Percentiles rank a stretch among this genome's conserved stretches.
phyloP scores from a whole-genome alignment of 306 rosid genomes.

The Dalbergia cochinchinensis region DNA sequence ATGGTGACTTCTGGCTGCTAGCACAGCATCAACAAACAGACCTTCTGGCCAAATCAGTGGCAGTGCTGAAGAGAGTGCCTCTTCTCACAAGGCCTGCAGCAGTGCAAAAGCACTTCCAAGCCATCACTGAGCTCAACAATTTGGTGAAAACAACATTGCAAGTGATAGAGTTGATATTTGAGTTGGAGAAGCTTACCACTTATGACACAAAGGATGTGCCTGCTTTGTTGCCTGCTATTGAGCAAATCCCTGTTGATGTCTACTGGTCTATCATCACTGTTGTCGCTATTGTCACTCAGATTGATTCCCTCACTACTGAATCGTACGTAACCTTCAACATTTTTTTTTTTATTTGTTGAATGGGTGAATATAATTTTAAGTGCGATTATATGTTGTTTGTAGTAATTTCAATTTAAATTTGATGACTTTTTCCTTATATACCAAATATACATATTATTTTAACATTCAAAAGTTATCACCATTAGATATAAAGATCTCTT shows the following conservation, averaged over 20 bases:
- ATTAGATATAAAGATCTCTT: too few species aligned
- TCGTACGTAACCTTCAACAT: slow-evolving; percentile 31
- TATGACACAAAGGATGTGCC: slow-evolving; percentile 55
- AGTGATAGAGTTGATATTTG: slow-evolving; percentile 52
- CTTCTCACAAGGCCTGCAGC: slow-evolving; percentile 42
- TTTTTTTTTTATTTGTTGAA: too few species aligned
- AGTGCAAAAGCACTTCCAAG: slow-evolving; percentile 43
- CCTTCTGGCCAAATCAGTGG: slow-evolving; percentile 60
- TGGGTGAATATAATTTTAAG: too few species aligned
- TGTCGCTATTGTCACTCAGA: slow-evolving; percentile 56
- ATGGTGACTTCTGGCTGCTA: not conserved
- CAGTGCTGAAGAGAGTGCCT: slow-evolving; percentile 57
- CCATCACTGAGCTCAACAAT: slow-evolving; percentile 52
- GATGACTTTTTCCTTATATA: too few species aligned
- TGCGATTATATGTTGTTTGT: too few species aligned
- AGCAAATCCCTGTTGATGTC: slow-evolving; percentile 58
- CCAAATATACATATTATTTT: too few species aligned
- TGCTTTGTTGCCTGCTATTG: slow-evolving; percentile 44
- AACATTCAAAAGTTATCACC: too few species aligned
- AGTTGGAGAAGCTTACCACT: slow-evolving; percentile 45
- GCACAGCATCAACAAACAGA: slow-evolving; percentile 36
- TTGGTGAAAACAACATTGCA: slow-evolving; percentile 51
- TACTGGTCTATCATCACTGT: slow-evolving; percentile 62
- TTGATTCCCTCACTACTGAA: slow-evolving; percentile 49
- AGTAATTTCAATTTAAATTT: too few species aligned